Conservation (phyloP, 148 eudicot species). For the Chenopodium quinoa region DNA sequence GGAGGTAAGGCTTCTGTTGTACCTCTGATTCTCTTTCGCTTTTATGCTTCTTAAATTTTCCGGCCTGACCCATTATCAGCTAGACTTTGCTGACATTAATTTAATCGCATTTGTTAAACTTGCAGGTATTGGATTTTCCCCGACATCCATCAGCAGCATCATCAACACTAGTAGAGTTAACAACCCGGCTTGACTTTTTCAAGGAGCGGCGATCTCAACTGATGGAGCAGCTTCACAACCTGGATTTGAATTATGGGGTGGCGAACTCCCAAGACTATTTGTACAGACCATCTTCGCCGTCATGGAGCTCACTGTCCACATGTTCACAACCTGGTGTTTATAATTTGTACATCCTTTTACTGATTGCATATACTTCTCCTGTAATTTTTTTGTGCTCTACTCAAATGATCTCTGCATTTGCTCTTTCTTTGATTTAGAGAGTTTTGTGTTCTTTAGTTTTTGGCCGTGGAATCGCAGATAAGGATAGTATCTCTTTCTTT, state of each 20-base stretch:
- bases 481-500: conserved; percentile 1
- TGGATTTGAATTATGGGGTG: conserved; percentile 68
- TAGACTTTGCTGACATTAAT: background rate
- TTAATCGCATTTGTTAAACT: background rate
- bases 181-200: conserved; percentile 96
- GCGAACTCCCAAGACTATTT: conserved; percentile 58
- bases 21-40: background rate
- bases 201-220: conserved; percentile 94
- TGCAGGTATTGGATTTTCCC: conserved; percentile 68
- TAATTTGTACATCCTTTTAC: conserved; percentile 48
- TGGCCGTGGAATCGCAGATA: conserved; percentile 10
- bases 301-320: conserved; percentile 62
- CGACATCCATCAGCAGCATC: conserved; percentile 65
- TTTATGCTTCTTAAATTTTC: no score
- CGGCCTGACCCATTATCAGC: background rate
- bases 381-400: conserved; percentile 18
- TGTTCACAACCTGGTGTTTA: conserved; percentile 13
- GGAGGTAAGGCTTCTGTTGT: conserved; percentile 47
- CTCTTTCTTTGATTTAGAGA: conserved; percentile 14
- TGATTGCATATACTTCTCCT: conserved; percentile 43
- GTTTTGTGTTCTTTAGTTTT: conserved; percentile 18
- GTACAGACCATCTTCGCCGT: conserved; percentile 75
- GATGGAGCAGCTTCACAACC: conserved; percentile 96
- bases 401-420: conserved; percentile 14
- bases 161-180: conserved; percentile 84